Conservation (phyloP, 345 rosid genomes). For the Pugionium dolabratum region DNA sequence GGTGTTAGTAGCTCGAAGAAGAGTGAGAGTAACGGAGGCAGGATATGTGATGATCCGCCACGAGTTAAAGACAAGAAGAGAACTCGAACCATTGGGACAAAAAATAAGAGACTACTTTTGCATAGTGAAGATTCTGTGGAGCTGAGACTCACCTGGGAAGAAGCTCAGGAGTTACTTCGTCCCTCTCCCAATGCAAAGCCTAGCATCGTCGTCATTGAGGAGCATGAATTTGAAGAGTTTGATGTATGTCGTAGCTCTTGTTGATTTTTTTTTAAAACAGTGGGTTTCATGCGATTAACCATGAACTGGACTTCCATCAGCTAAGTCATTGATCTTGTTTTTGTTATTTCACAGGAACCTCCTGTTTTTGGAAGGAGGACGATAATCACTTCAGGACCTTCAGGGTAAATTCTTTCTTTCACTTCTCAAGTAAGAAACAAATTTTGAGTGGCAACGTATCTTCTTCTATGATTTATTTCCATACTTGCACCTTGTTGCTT, state of each 20-base stretch:
- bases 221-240: constrained; percentile 84
- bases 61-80: constrained; percentile 60
- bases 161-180: constrained; percentile 87
- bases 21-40: constrained; percentile 47
- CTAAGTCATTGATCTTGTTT: constrained; percentile 38
- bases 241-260: constrained; percentile 54
- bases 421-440: constrained; percentile 1
- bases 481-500: constrained; percentile 19
- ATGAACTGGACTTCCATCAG: constrained; percentile 2
- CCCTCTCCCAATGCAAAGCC: constrained; percentile 68
- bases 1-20: constrained; percentile 50
- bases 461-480: constrained; percentile 1
- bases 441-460: not conserved
- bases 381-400: constrained; percentile 48
- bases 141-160: constrained; percentile 84
- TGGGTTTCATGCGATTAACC: constrained; percentile 3
- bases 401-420: constrained; percentile 60
- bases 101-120: constrained; percentile 70
- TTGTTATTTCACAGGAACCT: constrained; percentile 61
- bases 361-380: constrained; percentile 94
- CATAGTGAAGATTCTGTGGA: constrained; percentile 71
- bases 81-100: constrained; percentile 72
- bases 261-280: not conserved
- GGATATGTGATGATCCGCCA: constrained; percentile 45
- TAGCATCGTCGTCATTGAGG: constrained; percentile 63